Percentiles rank a stretch among this genome's conserved stretches.
Conservation (phyloP, 148 eudicot genomes). For the Fagopyrum esculentum region DNA sequence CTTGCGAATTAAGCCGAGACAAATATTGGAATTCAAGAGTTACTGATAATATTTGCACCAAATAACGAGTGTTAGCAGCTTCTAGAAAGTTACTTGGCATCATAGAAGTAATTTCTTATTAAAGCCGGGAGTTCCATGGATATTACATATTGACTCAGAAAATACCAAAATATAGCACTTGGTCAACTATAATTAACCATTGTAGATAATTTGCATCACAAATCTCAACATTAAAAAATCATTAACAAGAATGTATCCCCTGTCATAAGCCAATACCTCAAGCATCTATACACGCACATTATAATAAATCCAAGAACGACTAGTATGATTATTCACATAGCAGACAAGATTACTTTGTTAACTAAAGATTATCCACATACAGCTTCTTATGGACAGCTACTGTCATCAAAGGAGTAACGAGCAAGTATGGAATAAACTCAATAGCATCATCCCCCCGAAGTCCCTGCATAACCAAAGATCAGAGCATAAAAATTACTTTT, state of each 20-base stretch:
- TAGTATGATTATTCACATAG: not conserved
- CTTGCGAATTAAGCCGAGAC: not conserved
- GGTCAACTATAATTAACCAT: not conserved
- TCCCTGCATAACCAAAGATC: constrained; percentile 28
- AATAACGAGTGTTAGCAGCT: not conserved
- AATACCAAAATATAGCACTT: not conserved
- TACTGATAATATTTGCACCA: not conserved
- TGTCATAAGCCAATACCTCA: not conserved
- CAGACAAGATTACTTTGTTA: not conserved
- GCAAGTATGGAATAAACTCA: too few relatives aligned
- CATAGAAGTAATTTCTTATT: not conserved
- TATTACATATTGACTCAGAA: not conserved
- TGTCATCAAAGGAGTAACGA: not conserved
- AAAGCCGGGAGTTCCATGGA: not conserved
- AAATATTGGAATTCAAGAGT: not conserved
- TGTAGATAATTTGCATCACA: not conserved
- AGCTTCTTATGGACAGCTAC: constrained; percentile 25
- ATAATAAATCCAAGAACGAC: not conserved
- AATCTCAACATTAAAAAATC: not conserved
- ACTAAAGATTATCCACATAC: constrained; percentile 26
- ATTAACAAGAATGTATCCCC: not conserved
- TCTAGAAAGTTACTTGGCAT: not conserved
- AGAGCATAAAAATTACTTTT: not conserved
- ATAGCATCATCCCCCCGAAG: constrained; percentile 20
- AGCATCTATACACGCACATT: not conserved